Conservation (phyloP, 176 grass and related monocot genomes). For the Chrysopogon serrulatus region DNA sequence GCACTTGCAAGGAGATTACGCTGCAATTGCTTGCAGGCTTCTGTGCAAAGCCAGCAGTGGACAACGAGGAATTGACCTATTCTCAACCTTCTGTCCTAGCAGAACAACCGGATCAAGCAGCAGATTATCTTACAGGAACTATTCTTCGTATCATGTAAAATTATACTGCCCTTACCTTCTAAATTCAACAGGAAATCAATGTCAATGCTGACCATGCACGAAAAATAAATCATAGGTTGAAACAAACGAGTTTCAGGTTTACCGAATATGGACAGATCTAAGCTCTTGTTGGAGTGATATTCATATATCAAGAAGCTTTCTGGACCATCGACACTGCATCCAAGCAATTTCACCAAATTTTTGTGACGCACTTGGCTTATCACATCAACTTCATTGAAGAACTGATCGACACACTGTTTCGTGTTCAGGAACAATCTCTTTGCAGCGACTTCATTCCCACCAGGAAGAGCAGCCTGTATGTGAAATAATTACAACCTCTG, state of each 20-base stretch:
- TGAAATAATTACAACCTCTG: not conserved
- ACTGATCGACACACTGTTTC: constrained; percentile 52
- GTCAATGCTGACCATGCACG: not conserved
- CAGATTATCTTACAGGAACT: no score
- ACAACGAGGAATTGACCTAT: no score
- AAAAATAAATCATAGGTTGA: not conserved
- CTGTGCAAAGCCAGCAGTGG: no score
- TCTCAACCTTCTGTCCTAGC: no score
- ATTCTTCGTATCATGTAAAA: not conserved
- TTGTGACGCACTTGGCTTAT: constrained; percentile 58
- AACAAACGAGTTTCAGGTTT: not conserved
- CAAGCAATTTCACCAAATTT: constrained; percentile 58
- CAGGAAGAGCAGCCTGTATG: constrained; percentile 41
- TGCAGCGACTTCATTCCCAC: constrained; percentile 52
- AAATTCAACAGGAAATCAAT: not conserved
- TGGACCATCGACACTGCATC: constrained; percentile 65
- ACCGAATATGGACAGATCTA: constrained; percentile 62
- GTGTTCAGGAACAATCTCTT: constrained; percentile 60
- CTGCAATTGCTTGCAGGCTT: no score
- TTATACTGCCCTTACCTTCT: not conserved
- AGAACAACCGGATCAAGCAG: no score
- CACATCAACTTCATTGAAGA: constrained; percentile 56
- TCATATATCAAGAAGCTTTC: constrained; percentile 65
- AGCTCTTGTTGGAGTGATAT: constrained; percentile 51
- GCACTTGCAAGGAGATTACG: no score